Conservation (phyloP, 495 filamentous ascomycete genomes). For the Penicillium maclennaniae region DNA sequence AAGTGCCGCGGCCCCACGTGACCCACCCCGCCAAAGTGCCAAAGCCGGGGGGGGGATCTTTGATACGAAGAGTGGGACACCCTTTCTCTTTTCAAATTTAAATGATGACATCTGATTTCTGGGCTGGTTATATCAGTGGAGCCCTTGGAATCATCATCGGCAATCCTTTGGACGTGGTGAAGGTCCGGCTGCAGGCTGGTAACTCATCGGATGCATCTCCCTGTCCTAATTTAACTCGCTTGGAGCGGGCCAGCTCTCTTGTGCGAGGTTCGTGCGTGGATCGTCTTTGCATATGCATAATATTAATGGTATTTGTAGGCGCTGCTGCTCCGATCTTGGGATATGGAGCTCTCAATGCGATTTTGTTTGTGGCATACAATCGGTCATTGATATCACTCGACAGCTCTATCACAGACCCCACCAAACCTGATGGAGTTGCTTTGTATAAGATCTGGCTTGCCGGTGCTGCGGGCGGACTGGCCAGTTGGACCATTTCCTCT, state of each 20-base stretch:
- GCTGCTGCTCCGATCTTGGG: conserved; percentile 77
- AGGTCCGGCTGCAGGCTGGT: conserved; percentile 74
- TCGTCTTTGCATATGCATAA: background rate
- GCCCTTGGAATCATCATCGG: conserved; percentile 79
- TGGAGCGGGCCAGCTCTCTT: conserved; percentile 44
- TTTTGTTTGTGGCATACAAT: conserved; percentile 85
- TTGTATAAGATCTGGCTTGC: conserved; percentile 63
- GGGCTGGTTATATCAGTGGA: conserved; percentile 81
- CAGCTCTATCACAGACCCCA: conserved; percentile 36
- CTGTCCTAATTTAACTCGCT: conserved; percentile 27
- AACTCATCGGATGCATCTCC: conserved; percentile 20
- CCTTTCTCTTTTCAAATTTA: background rate
- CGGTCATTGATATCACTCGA: conserved; percentile 60
- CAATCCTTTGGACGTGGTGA: conserved; percentile 82
- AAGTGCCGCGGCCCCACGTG: conserved; percentile 39
- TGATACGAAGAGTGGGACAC: conserved; percentile 3
- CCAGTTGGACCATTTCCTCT: conserved; percentile 74
- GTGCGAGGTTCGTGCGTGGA: conserved; percentile 39
- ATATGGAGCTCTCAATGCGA: conserved; percentile 84
- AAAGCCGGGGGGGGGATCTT: conserved; percentile 10
- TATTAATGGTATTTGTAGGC: conserved; percentile 40
- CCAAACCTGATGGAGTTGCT: conserved; percentile 30
- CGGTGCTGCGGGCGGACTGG: conserved; percentile 72
- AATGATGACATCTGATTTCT: conserved; percentile 78
- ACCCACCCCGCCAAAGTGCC: conserved; percentile 15